Evolutionary conservation across 2,329 filamentous ascomycete genomes (phyloP).

Genomic region (Ampelomyces quisqualis): DNA sequence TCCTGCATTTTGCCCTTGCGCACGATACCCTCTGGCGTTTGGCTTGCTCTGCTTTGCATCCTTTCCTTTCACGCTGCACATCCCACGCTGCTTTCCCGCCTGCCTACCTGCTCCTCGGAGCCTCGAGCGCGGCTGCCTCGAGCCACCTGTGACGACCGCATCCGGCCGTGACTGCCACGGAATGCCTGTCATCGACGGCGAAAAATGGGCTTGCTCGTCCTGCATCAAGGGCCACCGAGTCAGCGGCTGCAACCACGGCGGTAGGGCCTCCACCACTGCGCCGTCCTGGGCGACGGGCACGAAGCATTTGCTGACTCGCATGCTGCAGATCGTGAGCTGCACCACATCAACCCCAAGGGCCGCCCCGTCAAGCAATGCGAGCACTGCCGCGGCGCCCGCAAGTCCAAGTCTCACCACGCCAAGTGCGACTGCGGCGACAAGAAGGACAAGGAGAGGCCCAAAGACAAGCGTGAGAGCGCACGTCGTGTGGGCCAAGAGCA

Average conservation of each 20-base stretch:
- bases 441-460: constrained; percentile 60
- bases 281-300: constrained; percentile 23
- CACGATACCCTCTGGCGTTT: constrained; percentile 40
- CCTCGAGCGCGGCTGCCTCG: constrained; percentile 21
- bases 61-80: constrained; percentile 20
- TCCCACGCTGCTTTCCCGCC: no score
- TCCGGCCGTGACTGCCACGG: constrained; percentile 34
- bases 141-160: constrained; percentile 38
- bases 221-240: constrained; percentile 98
- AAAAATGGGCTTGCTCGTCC: constrained; percentile 97
- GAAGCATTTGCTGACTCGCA: constrained; percentile 18
- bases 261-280: constrained; percentile 54
- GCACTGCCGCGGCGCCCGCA: constrained; percentile 94
- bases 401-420: constrained; percentile 89
- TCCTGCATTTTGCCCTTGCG: constrained; percentile 33
- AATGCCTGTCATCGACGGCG: constrained; percentile 65
- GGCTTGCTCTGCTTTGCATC: constrained; percentile 22
- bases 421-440: constrained; percentile 98
- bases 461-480: constrained; percentile 48
- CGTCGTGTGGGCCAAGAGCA: constrained; percentile 38
- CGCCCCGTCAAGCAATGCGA: constrained; percentile 96
- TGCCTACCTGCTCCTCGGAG: constrained; percentile 14
- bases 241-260: constrained; percentile 95
- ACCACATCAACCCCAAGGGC: constrained; percentile 96
- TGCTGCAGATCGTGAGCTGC: constrained; percentile 76